Evolutionary conservation across 495 filamentous ascomycete genomes (phyloP).

Genomic region (Talaromyces trachyspermus): DNA sequence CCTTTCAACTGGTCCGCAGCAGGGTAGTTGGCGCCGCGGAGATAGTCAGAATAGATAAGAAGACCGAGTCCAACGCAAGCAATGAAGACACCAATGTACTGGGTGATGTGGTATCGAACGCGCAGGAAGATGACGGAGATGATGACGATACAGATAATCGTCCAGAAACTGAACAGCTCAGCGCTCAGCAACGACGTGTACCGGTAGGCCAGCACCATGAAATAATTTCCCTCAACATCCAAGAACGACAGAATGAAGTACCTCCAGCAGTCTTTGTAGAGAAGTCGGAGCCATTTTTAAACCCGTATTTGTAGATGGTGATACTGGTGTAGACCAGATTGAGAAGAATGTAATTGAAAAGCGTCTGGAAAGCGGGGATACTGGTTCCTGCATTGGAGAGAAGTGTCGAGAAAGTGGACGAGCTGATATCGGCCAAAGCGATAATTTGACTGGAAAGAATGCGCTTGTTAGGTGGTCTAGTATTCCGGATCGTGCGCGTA

Average conservation of each 20-base stretch:
- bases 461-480: no score
- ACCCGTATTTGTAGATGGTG: conserved; percentile 76
- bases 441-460: conserved; percentile 66
- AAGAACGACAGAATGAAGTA: conserved; percentile 89
- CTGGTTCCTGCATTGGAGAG: conserved; percentile 61
- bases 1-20: conserved; percentile 69
- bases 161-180: conserved; percentile 98
- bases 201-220: conserved; percentile 87
- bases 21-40: conserved; percentile 55
- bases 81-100: conserved; percentile 78
- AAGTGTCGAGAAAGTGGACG: conserved; percentile 79
- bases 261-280: conserved; percentile 75
- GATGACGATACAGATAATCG: conserved; percentile 86
- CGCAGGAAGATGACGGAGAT: conserved; percentile 74
- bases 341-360: conserved; percentile 93
- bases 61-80: conserved; percentile 91
- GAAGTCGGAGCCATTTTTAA: conserved; percentile 58
- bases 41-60: conserved; percentile 83
- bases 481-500: background rate
- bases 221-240: conserved; percentile 97
- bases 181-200: conserved; percentile 88
- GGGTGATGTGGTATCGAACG: conserved; percentile 81
- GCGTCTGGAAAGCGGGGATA: conserved; percentile 91
- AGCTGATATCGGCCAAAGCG: conserved; percentile 78
- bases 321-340: conserved; percentile 73